These are phyloP conservation scores for Coemansia sp. DNA, from an alignment of 192 early-diverging fungal species.

Conservation along the genomic window DNA sequence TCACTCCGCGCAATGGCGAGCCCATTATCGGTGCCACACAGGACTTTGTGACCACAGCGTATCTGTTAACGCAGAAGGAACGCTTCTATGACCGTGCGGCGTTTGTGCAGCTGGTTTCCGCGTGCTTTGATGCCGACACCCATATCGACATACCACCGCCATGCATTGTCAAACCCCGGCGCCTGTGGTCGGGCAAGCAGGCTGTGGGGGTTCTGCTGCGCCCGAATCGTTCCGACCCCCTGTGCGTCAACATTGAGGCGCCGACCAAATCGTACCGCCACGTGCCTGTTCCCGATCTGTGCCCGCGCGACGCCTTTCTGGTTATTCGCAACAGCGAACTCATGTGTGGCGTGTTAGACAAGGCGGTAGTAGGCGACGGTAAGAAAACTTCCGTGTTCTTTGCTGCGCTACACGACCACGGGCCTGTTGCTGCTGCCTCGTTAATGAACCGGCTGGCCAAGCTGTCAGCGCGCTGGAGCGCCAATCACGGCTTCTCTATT, in stretches of 20 bases:
- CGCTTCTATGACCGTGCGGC: slow-evolving; percentile 91
- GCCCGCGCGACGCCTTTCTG: slow-evolving; percentile 86
- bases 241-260: slow-evolving; percentile 80
- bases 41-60: slow-evolving; percentile 98
- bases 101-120: slow-evolving; percentile 90
- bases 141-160: slow-evolving; percentile 94
- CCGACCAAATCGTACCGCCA: slow-evolving; percentile 74
- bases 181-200: slow-evolving; percentile 97
- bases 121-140: slow-evolving; percentile 81
- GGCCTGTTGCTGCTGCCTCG: slow-evolving; percentile 77
- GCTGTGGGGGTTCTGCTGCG: slow-evolving; percentile 85
- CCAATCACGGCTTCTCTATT: slow-evolving; percentile 95
- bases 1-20: slow-evolving; percentile 98
- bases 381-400: slow-evolving; percentile 96
- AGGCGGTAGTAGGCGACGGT: slow-evolving; percentile 93
- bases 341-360: slow-evolving; percentile 92
- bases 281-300: slow-evolving; percentile 66
- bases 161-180: slow-evolving; percentile 82
- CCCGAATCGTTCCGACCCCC: slow-evolving; percentile 53
- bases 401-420: slow-evolving; percentile 88
- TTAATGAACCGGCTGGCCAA: slow-evolving; percentile 96
- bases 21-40: slow-evolving; percentile 98
- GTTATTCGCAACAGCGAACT: slow-evolving; percentile 93
- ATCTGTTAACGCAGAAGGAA: slow-evolving; percentile 90
- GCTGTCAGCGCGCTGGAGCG: slow-evolving; percentile 87